Base-by-base conservation (phyloP, 139 green algal genomes). In the Edaphochlamys debaryana region DNA sequence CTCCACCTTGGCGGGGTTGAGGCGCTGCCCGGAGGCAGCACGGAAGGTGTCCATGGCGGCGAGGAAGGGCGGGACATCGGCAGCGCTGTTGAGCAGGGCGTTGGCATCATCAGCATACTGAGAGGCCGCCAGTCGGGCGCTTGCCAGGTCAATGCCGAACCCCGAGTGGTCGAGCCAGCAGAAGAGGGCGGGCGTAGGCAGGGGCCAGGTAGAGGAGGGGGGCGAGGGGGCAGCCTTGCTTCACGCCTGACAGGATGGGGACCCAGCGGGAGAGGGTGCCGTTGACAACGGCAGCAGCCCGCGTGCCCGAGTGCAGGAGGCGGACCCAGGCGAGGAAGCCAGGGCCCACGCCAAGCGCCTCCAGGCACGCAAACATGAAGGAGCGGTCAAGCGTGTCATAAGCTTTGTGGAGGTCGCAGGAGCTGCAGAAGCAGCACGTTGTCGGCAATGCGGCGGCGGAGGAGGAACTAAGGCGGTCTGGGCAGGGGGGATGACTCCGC, bases 371-470 rank as follows among this genome's bases (percentile, higher is more conserved):
- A 1, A 87, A n/a, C 56, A 87, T 42, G 70, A 88, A 88, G 3
- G 40, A n/a, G 3, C 81, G 40, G 50, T 83, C 60, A 2, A 90
- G 4, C 0, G 86, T 90, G 64, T 88, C 81, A 34, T 86, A 90
- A 4, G 86, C 79, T 34, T 90, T 89, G 54, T 40, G 15, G 38
- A 88, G 82, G n/a, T 82, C 86, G 25, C 45, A 54, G 45, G 13
- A 54, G 45, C 45, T 54, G 45, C 11, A 69, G 62, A 15, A 69
- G n/a, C 11, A 37, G 62, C 11, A 37, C 19, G 62, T 69, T 54
- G 13, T 54, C 45, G 11, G 45, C 45, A 13, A 54, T 54, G 45
- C 45, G 45, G 11, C 45, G 45, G 45, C 45, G 11, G 13, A 54
- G 45, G 11, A 54, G 45, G 45, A n/a, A n/a, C n/a, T n/a, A 54